These are phyloP conservation scores for Cordyceps javanica DNA, from an alignment of 2,329 filamentous ascomycete species.

Conservation along the genomic window DNA sequence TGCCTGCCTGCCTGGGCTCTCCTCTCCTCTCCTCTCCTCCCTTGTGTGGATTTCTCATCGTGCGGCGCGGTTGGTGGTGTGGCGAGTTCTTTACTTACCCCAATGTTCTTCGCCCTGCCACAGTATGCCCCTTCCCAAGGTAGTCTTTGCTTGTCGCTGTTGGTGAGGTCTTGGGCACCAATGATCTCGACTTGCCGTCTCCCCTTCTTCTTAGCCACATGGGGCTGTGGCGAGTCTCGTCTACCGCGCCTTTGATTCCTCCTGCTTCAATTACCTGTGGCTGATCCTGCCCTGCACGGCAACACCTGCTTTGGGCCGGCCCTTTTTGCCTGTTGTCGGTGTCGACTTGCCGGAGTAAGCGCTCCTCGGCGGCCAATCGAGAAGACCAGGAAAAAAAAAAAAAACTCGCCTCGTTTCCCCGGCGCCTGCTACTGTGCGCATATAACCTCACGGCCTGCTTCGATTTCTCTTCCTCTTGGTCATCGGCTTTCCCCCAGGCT, in stretches of 20 bases:
- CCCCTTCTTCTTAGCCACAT: constrained; percentile 8
- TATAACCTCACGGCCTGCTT: neutral
- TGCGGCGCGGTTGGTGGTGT: neutral
- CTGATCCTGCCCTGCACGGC: neutral
- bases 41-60: neutral
- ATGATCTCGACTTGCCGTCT: neutral
- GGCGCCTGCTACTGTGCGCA: neutral
- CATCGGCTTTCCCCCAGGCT: neutral
- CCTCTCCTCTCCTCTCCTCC: neutral
- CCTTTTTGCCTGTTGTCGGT: constrained; percentile 5
- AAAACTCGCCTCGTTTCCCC: neutral
- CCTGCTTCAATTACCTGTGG: neutral
- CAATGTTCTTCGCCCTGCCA: neutral
- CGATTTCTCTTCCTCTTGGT: neutral
- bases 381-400: neutral
- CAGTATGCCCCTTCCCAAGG: neutral
- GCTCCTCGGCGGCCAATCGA: neutral
- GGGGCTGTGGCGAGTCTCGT: constrained; percentile 9
- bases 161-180: constrained; percentile 3
- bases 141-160: neutral
- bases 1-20: no score
- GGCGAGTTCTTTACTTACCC: neutral
- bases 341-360: neutral
- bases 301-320: neutral
- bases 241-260: neutral